Percentiles rank a stretch among this genome's conserved stretches.
phyloP scores from a whole-genome alignment of 257 asterid genomes.

The Fraxinus americana region DNA sequence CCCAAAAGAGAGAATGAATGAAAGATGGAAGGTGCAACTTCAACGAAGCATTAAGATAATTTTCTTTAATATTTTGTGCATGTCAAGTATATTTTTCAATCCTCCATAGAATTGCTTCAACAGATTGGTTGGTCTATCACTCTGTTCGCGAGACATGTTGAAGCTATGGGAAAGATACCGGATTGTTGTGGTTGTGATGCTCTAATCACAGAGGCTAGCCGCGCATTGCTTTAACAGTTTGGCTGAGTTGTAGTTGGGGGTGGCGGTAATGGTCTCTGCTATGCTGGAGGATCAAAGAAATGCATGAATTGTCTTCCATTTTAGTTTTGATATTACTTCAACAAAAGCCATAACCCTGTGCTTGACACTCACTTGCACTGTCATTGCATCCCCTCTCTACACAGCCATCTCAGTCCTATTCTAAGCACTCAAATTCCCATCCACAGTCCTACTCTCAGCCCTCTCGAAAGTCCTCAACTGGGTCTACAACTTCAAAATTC shows the following conservation, averaged over 20 bases:
- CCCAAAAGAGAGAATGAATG: neutral
- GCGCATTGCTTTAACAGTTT: neutral
- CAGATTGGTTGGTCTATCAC: neutral
- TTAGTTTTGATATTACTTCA: too few relatives aligned
- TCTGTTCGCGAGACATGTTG: too few relatives aligned
- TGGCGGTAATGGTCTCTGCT: neutral
- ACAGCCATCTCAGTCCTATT: slow-evolving; percentile 57
- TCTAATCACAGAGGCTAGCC: too few relatives aligned
- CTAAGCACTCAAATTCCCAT: slow-evolving; percentile 53
- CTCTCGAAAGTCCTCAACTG: too few relatives aligned
- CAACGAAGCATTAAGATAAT: neutral
- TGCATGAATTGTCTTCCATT: neutral
- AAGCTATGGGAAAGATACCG: too few relatives aligned
- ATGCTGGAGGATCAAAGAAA: neutral
- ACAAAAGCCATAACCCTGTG: slow-evolving; percentile 30
- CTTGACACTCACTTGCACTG: slow-evolving; percentile 79
- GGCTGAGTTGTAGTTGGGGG: neutral
- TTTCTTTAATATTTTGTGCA: neutral
- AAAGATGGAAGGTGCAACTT: neutral
- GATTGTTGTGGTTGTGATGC: too few relatives aligned
- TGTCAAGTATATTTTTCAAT: neutral
- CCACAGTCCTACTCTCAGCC: slow-evolving; percentile 25
- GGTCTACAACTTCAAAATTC: too few relatives aligned
- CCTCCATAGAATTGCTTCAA: neutral
- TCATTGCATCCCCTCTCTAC: slow-evolving; percentile 77